Evolutionary conservation across 2,329 filamentous ascomycete genomes (phyloP).

Genomic region (Tolypocladium ophioglossoides): DNA sequence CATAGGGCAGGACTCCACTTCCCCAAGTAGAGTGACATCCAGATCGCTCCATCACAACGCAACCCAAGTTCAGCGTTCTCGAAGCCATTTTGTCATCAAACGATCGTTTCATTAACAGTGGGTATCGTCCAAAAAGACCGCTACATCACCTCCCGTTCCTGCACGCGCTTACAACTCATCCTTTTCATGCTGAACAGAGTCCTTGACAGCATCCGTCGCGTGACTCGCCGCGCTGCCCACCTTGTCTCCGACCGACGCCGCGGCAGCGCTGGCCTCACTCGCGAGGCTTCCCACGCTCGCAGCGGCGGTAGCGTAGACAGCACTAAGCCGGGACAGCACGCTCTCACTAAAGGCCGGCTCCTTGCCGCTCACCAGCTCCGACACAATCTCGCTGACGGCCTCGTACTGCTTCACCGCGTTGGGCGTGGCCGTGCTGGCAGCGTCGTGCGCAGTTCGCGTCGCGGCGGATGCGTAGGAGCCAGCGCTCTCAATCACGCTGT

Average conservation of each 20-base stretch:
- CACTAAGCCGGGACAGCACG: constrained; percentile 60
- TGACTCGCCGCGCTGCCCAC: constrained; percentile 26
- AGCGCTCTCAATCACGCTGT: constrained; percentile 33
- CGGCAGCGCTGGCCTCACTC: constrained; percentile 21
- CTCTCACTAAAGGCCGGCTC: constrained; percentile 77
- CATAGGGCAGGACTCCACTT: too few species aligned
- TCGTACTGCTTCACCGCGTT: constrained; percentile 55
- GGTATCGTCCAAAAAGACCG: constrained; percentile 2
- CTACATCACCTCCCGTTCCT: not conserved
- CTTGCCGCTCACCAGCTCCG: constrained; percentile 65
- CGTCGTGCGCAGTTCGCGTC: constrained; percentile 32
- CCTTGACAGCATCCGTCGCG: constrained; percentile 32
- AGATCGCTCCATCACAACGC: not conserved
- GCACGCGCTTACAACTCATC: constrained; percentile 29
- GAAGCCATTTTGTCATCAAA: not conserved
- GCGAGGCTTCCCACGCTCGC: constrained; percentile 38
- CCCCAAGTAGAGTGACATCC: too few species aligned
- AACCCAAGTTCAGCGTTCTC: not conserved
- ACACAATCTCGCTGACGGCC: constrained; percentile 60
- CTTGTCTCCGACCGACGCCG: constrained; percentile 22
- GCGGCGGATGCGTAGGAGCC: constrained; percentile 50
- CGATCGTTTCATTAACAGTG: not conserved
- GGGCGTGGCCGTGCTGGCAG: constrained; percentile 43
- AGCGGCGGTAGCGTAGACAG: constrained; percentile 59
- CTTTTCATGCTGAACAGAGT: constrained; percentile 20